Base-by-base conservation (phyloP, 2,329 filamentous ascomycete genomes). In the Colletotrichum chlorophyti region DNA sequence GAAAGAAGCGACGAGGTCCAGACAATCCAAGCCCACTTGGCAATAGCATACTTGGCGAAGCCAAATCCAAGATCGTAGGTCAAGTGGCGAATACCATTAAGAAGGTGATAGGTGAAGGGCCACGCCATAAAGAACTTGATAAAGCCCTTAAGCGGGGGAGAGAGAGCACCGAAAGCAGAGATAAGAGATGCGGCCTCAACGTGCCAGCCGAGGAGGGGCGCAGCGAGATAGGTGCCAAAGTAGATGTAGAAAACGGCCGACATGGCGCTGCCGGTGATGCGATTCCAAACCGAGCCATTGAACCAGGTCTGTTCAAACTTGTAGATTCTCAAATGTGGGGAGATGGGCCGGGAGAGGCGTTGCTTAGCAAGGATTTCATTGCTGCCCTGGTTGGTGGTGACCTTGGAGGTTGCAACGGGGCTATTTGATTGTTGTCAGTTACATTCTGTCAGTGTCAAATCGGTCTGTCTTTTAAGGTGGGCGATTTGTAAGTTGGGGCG, bases 281-380 rank as follows among this genome's bases (percentile, higher is more conserved):
- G 92, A 80, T 92, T 91, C 76, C 91, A 83, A 65, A 83, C 82
- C 55, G 81, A 86, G 66, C 87, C 88, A 66, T 83, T 82, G 75
- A 91, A 88, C 89, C 88, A 97, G 67, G 91, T 95, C 78, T 97
- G 90, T 75, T 91, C 87, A 60, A 89, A 85, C 74, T 86, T 84
- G 87, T 97, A 97, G 84, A 96, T 93, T 70, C 78, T 74, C 63
- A 97, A 85, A 73, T 97, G 93, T 53, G 93, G 93, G 41, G 91
- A 84, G 68, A 97, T 83, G 71, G 93, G 93, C 48, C 93, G 93
- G 70, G 83, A 77, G 53, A 89, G 83, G 69, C 93, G 93, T 81
- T 97, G 93, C 70, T 86, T 80, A 69, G 84, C 88, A 71, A 97
- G 91, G 76, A 96, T 85, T 65, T 83, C 72, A 64, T 83, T 69